Evolutionary conservation across 164 flowering plant species (phyloP).

Genomic region (Stephania cephalantha): DNA sequence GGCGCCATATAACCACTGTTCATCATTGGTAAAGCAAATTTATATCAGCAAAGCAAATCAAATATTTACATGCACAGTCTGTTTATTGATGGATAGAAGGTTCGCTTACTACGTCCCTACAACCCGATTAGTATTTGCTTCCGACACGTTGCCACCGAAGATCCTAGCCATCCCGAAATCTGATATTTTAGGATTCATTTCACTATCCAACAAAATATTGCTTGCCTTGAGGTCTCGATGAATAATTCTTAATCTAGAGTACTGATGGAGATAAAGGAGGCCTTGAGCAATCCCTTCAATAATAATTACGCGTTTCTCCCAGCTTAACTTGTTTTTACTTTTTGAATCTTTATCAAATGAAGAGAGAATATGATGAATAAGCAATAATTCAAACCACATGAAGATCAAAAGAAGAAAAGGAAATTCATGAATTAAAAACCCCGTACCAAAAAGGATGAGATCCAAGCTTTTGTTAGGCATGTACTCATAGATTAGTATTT

Average conservation of each 20-base stretch:
- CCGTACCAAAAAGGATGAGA: background rate
- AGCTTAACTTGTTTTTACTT: background rate
- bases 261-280: slow-evolving; percentile 11
- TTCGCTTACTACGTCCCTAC: slow-evolving; percentile 10
- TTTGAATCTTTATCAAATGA: background rate
- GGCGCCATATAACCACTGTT: slow-evolving; percentile 11
- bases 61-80: background rate
- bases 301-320: background rate
- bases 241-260: slow-evolving; percentile 12
- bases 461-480: background rate
- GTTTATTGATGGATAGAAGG: background rate
- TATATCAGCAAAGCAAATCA: background rate
- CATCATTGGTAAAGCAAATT: background rate
- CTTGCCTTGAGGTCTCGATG: slow-evolving; percentile 14
- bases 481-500: background rate
- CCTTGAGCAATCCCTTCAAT: slow-evolving; percentile 9
- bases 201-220: slow-evolving; percentile 11
- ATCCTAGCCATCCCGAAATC: slow-evolving; percentile 8
- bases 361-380: background rate
- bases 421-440: background rate
- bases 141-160: slow-evolving; percentile 3
- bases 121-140: slow-evolving; percentile 11
- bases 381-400: background rate
- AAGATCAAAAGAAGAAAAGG: no score
- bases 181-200: slow-evolving; percentile 8